A percentile compares a stretch with the other conserved stretches of the same genome.
Conservation (phyloP, 495 filamentous ascomycete genomes). For the Extremus antarcticus region DNA sequence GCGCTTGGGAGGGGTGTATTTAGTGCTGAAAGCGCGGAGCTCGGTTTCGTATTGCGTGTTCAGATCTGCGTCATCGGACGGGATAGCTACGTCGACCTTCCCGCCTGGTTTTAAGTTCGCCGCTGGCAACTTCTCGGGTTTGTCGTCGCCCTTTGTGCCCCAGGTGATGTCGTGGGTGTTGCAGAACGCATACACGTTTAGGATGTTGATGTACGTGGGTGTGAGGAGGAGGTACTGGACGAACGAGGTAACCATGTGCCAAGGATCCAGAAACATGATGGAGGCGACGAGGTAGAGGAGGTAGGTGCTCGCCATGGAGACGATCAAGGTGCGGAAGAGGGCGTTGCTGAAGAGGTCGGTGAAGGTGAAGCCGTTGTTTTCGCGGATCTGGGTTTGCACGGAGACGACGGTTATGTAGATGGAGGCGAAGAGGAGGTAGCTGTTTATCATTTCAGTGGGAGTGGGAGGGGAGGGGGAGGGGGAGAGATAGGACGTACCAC, state of each 20-base stretch:
- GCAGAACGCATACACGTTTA: conserved; percentile 97
- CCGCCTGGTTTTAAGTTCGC: conserved; percentile 80
- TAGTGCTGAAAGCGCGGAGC: conserved; percentile 55
- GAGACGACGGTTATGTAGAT: conserved; percentile 88
- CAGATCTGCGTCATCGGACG: conserved; percentile 72
- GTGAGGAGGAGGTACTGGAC: conserved; percentile 94
- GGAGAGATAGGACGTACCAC: conserved; percentile 45
- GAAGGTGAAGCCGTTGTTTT: conserved; percentile 48
- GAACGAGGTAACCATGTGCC: conserved; percentile 96
- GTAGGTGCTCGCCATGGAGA: conserved; percentile 86
- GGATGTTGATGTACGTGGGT: conserved; percentile 89
- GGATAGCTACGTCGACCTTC: conserved; percentile 87
- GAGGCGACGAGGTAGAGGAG: conserved; percentile 87
- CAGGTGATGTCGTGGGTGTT: conserved; percentile 97
- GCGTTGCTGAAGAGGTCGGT: conserved; percentile 69
- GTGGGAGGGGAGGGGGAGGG: background rate
- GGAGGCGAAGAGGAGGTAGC: conserved; percentile 88
- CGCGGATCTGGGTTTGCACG: conserved; percentile 53
- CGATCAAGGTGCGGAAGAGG: conserved; percentile 85
- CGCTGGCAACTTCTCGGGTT: conserved; percentile 66
- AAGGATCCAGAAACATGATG: conserved; percentile 94
- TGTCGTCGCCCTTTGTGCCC: conserved; percentile 94
- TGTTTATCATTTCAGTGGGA: conserved; percentile 25
- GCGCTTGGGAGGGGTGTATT: conserved; percentile 56
- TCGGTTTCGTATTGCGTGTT: conserved; percentile 93